A percentile compares a stretch with the other conserved stretches of the same genome.
Evolutionary conservation across 331 rosid species (phyloP).

Genomic region (Quercus lobata): DNA sequence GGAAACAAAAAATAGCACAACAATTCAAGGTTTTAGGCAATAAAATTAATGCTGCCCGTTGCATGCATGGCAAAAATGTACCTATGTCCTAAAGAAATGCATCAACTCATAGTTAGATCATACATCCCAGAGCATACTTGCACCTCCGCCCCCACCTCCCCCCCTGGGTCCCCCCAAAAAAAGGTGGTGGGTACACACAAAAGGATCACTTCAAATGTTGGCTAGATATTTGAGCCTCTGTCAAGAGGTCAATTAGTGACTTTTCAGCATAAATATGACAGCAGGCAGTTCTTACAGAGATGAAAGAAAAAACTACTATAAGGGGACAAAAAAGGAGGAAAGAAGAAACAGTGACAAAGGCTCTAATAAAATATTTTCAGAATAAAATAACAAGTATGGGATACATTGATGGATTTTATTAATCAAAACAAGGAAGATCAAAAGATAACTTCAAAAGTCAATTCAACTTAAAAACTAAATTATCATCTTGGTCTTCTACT

Average conservation of each 20-base stretch:
- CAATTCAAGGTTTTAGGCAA: slow-evolving; percentile 7
- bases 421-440: no score
- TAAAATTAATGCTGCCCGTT: neutral
- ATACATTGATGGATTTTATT: no score
- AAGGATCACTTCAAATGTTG: neutral
- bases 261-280: neutral
- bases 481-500: no score
- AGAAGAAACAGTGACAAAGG: no score
- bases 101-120: neutral
- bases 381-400: no score
- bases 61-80: neutral
- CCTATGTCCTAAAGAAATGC: neutral
- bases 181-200: neutral
- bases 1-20: neutral
- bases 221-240: neutral
- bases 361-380: no score
- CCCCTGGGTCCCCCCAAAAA: no score
- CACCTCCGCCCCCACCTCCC: neutral
- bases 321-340: neutral
- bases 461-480: neutral
- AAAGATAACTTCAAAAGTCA: no score
- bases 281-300: neutral
- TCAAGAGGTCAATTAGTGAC: neutral
- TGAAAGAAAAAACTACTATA: neutral
- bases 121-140: neutral